Base-by-base conservation (phyloP, 768 basidiomycete genomes). In the Boletus tylopilopsis region DNA sequence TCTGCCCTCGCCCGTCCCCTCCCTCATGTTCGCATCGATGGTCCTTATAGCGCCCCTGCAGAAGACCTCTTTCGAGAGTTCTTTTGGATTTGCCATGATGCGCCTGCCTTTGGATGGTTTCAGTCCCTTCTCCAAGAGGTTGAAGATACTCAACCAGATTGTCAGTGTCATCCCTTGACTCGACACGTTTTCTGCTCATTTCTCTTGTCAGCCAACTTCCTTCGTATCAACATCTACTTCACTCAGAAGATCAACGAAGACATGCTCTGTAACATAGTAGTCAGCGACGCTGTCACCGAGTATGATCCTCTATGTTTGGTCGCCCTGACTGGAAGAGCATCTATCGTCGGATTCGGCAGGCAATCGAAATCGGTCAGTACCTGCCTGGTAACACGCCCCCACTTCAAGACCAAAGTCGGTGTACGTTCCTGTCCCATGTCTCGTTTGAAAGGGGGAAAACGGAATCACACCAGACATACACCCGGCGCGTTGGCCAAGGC, bases 101-200 rank as follows among this genome's bases (percentile, higher is more conserved):
- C 88, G n/a, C 90, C 90, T n/a, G 90, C 89, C n/a, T 93, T 96
- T 61, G 93, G 91, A 59, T 96, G 94, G 94, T 95, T 97, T 80
- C 90, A 94, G 68, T 84, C 79, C 53, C 72, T 96, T 45, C 76
- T 96, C 51, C 85, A 87, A 61, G 85, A 93, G 64, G 84, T 96
- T 39, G 94, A 96, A 66, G 82, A 81, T 42, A 87, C 89, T 38
- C 92, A 94, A 64, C 82, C 83, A 30, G 90, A 94, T 75, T 88
- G 91, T 92, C 64, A 75, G 89, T 77, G 6, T 12, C 34, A 2
- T 36, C 30, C 19, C 22, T 37, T 43, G 10, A 8, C 29, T 34
- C 13, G 36, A 37, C 9, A 39, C 35, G 18, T 38, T 43, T 1
- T 23, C 22, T 42, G 39, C 56, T 66, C 41, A 62, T 23, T n/a